phyloP scores from a whole-genome alignment of 495 filamentous ascomycete species.

The Amphirosellinia nigrospora region DNA sequence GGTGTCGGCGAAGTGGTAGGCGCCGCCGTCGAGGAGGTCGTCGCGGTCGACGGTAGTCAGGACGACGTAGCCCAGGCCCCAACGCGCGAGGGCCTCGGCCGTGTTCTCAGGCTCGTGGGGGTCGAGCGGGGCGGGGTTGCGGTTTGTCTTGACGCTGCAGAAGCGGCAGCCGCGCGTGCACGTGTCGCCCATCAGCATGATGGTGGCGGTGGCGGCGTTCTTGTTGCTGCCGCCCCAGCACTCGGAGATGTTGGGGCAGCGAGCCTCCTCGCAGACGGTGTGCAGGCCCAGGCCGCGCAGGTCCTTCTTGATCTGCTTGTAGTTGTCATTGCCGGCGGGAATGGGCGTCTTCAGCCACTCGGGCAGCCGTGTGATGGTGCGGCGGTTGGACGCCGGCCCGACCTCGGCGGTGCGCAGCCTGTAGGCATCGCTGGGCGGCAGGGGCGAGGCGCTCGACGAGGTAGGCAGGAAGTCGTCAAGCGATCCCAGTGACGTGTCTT shows the following conservation, averaged over 20 bases:
- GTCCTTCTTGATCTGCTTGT: conserved; percentile 92
- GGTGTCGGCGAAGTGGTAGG: conserved; percentile 91
- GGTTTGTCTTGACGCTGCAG: conserved; percentile 91
- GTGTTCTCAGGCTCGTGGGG: conserved; percentile 97
- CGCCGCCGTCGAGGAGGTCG: conserved; percentile 87
- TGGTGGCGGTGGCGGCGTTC: conserved; percentile 90
- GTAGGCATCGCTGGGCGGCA: conserved; percentile 64
- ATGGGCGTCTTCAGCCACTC: conserved; percentile 97
- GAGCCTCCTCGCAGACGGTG: conserved; percentile 96
- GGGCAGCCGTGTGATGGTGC: conserved; percentile 88
- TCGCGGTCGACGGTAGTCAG: conserved; percentile 93
- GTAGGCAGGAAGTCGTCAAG: conserved; percentile 79
- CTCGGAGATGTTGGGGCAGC: conserved; percentile 95
- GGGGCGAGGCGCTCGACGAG: conserved; percentile 43
- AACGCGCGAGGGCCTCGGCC: conserved; percentile 87
- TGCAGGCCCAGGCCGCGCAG: conserved; percentile 87
- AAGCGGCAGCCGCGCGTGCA: conserved; percentile 97
- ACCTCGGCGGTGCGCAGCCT: conserved; percentile 79
- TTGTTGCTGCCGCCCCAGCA: conserved; percentile 95
- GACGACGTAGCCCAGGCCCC: conserved; percentile 96
- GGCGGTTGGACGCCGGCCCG: conserved; percentile 79
- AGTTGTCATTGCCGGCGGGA: conserved; percentile 75
- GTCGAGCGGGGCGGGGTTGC: conserved; percentile 80
- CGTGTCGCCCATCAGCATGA: conserved; percentile 99
- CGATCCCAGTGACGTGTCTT: conserved; percentile 82